Percentiles rank a stretch among this genome's conserved stretches.
Conservation (phyloP, 345 rosid species). For the Salix udensis region DNA sequence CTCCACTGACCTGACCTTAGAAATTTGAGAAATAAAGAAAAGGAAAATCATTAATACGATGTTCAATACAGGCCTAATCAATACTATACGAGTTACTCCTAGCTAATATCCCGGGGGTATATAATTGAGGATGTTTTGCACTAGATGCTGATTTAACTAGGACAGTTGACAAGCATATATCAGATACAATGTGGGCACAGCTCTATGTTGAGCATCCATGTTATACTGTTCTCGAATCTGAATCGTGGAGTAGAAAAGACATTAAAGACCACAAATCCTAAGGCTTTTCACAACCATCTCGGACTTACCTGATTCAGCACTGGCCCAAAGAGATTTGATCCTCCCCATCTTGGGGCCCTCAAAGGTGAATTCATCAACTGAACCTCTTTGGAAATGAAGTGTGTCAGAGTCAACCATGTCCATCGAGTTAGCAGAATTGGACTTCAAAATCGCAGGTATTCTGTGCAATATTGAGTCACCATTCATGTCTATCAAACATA, state of each 20-base stretch:
- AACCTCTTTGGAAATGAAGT: constrained; percentile 71
- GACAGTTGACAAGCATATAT: background rate
- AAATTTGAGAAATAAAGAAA: constrained; percentile 8
- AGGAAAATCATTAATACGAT: constrained; percentile 1
- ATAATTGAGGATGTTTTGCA: too few species aligned
- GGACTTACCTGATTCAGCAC: constrained; percentile 74
- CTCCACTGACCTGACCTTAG: constrained; percentile 88
- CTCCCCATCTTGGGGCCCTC: constrained; percentile 50
- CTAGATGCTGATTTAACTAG: background rate
- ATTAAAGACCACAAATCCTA: background rate
- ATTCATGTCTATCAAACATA: constrained; percentile 64
- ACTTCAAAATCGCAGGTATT: constrained; percentile 44
- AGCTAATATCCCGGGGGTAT: background rate
- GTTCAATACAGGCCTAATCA: background rate
- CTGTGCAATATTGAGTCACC: constrained; percentile 67
- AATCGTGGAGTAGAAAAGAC: background rate
- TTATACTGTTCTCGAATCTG: background rate
- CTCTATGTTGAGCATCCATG: too few species aligned
- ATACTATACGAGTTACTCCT: background rate
- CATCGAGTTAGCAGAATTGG: constrained; percentile 26
- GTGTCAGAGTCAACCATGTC: constrained; percentile 25
- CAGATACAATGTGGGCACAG: background rate
- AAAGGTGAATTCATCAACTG: constrained; percentile 64
- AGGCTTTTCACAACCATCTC: background rate
- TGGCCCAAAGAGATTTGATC: constrained; percentile 71